Base-by-base conservation (phyloP, 2,329 filamentous ascomycete species). In the Metarhizium robertsii region DNA sequence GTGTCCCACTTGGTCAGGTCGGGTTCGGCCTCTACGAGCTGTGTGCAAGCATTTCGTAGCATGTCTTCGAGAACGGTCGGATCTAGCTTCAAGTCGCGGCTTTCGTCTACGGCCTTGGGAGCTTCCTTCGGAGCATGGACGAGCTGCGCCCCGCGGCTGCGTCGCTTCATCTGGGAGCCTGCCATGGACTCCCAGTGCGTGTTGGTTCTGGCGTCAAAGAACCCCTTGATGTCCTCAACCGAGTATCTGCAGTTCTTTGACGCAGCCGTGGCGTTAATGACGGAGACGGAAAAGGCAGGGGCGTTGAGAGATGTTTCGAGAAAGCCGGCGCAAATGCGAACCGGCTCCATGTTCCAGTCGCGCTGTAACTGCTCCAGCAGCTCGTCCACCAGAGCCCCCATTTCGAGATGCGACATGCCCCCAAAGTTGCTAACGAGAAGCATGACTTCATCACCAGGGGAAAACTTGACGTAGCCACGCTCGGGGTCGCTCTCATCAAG, bases 251-350 rank as follows among this genome's bases (percentile, higher is more conserved):
- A 76, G 57, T 71, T 71, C 51, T 64, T 63, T 0, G 78, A 73
- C 0, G 76, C 73, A 0, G 73, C 74, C 0, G 77, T 76, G 43
- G 84, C 65, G 65, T 85, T 87, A 62, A 87, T 71, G 51, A 89
- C 62, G 3, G 84, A 86, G 6, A 89, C 77, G 14, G 83, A 86
- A 64, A 89, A 89, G 0, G 85, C 86, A 0, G 85, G 79, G 0
- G 84, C 86, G 60, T 89, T 88, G 62, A 90, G 76, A 16, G 84
- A 87, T 0, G 86, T 88, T 77, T 88, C 87, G 55, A 85, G 78
- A 32, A 81, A 84, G 1, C 86, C 86, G 0, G 77, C 72, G 53
- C 81, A 75, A 53, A 87, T 77, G 34, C 86, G 75, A 3, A 75
- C 74, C 0, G 79, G 79, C 50, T 70, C 66, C 4, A 81, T 72